Conservation (phyloP, 148 eudicot genomes). For the Drosera capensis region DNA sequence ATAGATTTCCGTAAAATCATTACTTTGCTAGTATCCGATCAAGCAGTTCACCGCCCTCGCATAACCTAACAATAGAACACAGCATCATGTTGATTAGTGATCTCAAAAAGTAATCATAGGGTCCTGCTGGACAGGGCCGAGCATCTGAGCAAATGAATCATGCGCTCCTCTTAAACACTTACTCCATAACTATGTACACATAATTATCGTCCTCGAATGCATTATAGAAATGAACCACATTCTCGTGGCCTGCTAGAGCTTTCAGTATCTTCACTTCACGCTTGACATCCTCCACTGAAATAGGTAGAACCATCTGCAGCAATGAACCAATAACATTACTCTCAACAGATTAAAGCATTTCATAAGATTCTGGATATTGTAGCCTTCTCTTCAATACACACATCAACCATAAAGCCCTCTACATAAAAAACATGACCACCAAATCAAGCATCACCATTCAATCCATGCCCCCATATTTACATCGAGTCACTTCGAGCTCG, state of each 20-base stretch:
- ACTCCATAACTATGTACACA: conserved; percentile 98
- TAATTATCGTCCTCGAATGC: conserved; percentile 83
- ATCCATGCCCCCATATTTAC: too few species aligned
- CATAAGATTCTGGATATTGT: not conserved
- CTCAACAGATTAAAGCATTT: not conserved
- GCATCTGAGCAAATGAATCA: too few species aligned
- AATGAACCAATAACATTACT: conserved; percentile 11
- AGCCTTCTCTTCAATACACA: not conserved
- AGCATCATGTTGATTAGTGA: not conserved
- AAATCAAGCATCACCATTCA: too few species aligned
- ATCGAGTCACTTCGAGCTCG: too few species aligned
- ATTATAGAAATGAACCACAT: conserved; percentile 85
- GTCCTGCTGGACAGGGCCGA: not conserved
- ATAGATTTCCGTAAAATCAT: conserved; percentile 4
- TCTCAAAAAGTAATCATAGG: not conserved
- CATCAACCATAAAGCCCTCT: too few species aligned
- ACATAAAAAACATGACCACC: too few species aligned
- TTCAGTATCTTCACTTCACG: conserved; percentile 91
- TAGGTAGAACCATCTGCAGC: conserved; percentile 80
- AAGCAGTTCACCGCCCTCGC: conserved; percentile 94
- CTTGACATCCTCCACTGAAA: conserved; percentile 92
- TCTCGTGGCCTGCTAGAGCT: conserved; percentile 90
- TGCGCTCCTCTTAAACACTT: too few species aligned
- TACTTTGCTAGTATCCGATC: conserved; percentile 88
- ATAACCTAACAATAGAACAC: conserved; percentile 36